A percentile compares a stretch with the other conserved stretches of the same genome.
Evolutionary conservation across 2,329 filamentous ascomycete species (phyloP).

Genomic region (Penicillium sp.): DNA sequence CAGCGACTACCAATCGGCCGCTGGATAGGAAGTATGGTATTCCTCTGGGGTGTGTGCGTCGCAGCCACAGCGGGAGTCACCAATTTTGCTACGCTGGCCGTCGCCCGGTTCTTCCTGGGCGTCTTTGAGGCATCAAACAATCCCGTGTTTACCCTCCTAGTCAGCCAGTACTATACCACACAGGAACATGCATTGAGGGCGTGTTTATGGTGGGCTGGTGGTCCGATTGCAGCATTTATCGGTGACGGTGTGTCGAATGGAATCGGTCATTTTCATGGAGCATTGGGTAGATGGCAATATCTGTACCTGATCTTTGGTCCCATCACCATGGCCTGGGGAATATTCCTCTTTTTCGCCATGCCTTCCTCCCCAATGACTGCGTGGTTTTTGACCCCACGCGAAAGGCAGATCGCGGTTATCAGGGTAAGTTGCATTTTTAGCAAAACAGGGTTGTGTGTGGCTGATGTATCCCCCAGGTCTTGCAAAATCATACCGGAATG

Average conservation of each 20-base stretch:
- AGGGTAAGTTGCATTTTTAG: not conserved
- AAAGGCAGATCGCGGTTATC: not conserved
- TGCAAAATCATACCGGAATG: not conserved
- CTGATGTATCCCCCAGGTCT: not conserved
- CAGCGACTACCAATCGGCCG: not conserved
- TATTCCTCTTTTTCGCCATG: not conserved
- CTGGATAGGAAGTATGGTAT: not conserved
- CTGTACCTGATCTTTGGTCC: not conserved
- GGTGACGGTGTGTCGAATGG: not conserved
- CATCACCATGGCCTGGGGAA: not conserved
- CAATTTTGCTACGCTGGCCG: not conserved
- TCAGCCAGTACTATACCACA: not conserved
- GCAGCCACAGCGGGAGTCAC: not conserved
- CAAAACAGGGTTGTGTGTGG: no score
- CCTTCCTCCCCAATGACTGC: not conserved
- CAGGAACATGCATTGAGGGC: not conserved
- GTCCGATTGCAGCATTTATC: not conserved
- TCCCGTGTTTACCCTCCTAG: not conserved
- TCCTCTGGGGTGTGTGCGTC: not conserved
- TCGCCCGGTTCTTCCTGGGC: not conserved
- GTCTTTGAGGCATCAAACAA: not conserved
- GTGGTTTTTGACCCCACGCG: not conserved
- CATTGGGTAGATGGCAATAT: not conserved
- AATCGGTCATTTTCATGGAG: not conserved
- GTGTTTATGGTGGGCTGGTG: not conserved